These are phyloP conservation scores for Xylariaceae sp. DNA, from an alignment of 2,329 filamentous ascomycete species.

Conservation along the genomic window DNA sequence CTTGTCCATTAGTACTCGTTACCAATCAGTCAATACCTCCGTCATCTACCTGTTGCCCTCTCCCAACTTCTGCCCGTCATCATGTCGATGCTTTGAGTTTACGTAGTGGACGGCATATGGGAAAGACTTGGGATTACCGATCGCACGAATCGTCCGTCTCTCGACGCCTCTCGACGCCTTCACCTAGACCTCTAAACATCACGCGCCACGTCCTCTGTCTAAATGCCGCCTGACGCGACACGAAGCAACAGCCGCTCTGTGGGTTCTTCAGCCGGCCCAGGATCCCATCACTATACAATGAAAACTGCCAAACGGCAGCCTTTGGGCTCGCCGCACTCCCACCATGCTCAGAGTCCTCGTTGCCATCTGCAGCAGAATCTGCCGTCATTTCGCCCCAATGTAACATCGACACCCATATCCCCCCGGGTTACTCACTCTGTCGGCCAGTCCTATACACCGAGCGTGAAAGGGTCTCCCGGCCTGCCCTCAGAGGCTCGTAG, in stretches of 20 bases:
- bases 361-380: constrained; percentile 38
- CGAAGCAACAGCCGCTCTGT: constrained; percentile 25
- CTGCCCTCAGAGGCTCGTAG: constrained; percentile 36
- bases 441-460: constrained; percentile 48
- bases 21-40: no score
- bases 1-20: no score
- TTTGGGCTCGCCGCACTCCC: constrained; percentile 26
- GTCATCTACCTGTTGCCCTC: no score
- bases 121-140: no score
- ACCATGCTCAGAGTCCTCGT: constrained; percentile 23
- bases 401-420: constrained; percentile 47
- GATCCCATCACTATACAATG: constrained; percentile 30
- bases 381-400: constrained; percentile 36
- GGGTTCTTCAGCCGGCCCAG: constrained; percentile 6
- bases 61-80: neutral
- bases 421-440: constrained; percentile 48
- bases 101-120: neutral
- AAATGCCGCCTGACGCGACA: constrained; percentile 25
- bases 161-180: no score
- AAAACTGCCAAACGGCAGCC: constrained; percentile 30
- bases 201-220: constrained; percentile 25
- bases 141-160: no score
- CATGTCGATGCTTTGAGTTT: neutral
- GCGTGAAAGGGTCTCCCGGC: constrained; percentile 36
- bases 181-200: constrained; percentile 3